These are phyloP conservation scores for Coffea humblotiana DNA, from an alignment of 305 asterid species.

Conservation along the genomic window DNA sequence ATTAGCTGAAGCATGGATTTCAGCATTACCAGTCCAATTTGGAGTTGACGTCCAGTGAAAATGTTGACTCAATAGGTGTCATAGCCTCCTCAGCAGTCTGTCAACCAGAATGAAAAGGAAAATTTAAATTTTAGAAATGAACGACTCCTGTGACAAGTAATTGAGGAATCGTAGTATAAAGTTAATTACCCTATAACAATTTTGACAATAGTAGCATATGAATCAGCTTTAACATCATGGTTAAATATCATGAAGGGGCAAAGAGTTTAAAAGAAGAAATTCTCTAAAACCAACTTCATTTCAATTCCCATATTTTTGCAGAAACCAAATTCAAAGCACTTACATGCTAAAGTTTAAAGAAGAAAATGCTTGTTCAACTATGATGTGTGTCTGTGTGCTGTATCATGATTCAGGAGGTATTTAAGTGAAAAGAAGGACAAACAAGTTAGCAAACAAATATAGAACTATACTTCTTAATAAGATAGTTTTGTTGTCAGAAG, in stretches of 20 bases:
- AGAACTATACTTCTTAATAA: background rate
- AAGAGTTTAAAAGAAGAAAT: background rate
- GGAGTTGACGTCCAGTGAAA: slow-evolving; percentile 82
- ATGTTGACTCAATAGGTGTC: slow-evolving; percentile 90
- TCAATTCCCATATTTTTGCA: background rate
- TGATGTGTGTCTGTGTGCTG: background rate
- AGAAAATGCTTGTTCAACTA: background rate
- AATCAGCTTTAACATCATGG: background rate
- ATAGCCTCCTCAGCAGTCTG: slow-evolving; percentile 95
- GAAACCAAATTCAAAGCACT: background rate
- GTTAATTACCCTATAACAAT: background rate
- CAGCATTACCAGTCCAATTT: slow-evolving; percentile 72
- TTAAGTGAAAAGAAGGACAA: background rate
- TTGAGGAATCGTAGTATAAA: background rate
- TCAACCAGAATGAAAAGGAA: slow-evolving; percentile 25
- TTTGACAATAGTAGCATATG: background rate
- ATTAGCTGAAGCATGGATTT: background rate
- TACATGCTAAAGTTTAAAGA: background rate
- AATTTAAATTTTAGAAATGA: slow-evolving; percentile 6
- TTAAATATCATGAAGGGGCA: background rate
- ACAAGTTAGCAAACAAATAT: background rate
- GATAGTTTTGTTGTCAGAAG: background rate
- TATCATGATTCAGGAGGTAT: background rate
- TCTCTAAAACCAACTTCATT: background rate
- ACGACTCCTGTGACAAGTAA: background rate